Evolutionary conservation across 148 eudicot genomes (phyloP).

Genomic region (Amaranthus cruentus): DNA sequence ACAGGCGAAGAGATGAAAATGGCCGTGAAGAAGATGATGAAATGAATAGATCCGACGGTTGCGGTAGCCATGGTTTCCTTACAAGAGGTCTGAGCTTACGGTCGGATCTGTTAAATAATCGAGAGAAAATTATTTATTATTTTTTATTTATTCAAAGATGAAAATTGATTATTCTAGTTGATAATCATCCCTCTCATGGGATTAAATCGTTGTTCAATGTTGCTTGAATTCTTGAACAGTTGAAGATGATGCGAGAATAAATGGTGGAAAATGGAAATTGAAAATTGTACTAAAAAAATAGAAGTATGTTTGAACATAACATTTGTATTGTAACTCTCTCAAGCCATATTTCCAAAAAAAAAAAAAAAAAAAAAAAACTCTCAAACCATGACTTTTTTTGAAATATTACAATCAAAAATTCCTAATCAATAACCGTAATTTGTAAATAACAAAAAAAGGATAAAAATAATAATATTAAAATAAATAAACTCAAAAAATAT

Average conservation of each 20-base stretch:
- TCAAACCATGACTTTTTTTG: too few relatives aligned
- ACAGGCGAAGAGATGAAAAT: constrained; percentile 36
- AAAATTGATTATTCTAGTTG: background rate
- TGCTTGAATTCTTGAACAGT: background rate
- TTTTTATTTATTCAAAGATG: background rate
- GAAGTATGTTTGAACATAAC: too few relatives aligned
- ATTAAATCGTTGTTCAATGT: background rate
- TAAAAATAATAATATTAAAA: too few relatives aligned
- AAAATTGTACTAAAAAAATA: too few relatives aligned
- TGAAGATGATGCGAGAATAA: background rate
- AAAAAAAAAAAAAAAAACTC: too few relatives aligned
- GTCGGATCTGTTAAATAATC: constrained; percentile 11
- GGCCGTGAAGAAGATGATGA: constrained; percentile 29
- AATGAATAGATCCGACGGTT: constrained; percentile 27
- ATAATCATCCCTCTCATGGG: background rate
- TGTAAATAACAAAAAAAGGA: too few relatives aligned
- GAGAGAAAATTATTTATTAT: background rate
- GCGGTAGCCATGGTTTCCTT: constrained; percentile 21
- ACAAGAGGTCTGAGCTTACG: background rate
- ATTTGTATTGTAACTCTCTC: too few relatives aligned
- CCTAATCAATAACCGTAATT: too few relatives aligned
- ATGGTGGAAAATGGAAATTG: too few relatives aligned
- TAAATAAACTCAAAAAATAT: too few relatives aligned
- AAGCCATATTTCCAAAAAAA: too few relatives aligned
- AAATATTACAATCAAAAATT: too few relatives aligned